Percentiles rank a stretch among this genome's conserved stretches.
Conservation (phyloP, 768 basidiomycete species). For the Dacryopinax primogenitus region DNA sequence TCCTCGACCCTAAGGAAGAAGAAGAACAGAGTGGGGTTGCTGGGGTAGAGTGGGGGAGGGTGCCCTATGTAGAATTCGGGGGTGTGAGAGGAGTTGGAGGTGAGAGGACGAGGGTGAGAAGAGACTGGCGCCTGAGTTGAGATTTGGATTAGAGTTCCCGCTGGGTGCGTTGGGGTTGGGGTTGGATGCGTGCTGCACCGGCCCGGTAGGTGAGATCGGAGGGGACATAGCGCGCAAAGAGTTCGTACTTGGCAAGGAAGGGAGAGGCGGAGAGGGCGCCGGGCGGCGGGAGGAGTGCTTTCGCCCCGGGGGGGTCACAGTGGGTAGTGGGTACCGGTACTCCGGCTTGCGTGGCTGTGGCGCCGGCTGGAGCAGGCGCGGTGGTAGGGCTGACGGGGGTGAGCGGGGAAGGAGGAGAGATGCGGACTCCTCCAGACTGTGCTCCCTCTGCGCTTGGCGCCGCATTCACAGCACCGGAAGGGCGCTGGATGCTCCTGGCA, state of each 20-base stretch:
- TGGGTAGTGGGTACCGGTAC: neutral
- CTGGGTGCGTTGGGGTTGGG: too few species aligned
- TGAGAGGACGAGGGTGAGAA: constrained; percentile 56
- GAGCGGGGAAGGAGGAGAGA: neutral
- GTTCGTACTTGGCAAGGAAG: neutral
- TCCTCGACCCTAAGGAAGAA: constrained; percentile 54
- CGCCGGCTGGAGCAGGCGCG: neutral
- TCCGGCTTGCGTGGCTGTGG: neutral
- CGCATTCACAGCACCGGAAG: neutral
- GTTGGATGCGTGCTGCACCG: neutral
- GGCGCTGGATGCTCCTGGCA: neutral
- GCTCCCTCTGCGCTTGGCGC: neutral
- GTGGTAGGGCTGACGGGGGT: neutral
- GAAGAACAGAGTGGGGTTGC: constrained; percentile 38
- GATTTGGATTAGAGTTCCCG: too few species aligned
- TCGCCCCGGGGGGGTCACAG: neutral
- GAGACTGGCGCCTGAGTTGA: too few species aligned
- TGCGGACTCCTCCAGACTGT: neutral
- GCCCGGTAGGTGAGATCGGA: neutral
- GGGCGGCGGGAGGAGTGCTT: neutral
- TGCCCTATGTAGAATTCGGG: constrained; percentile 72
- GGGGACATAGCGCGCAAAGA: neutral
- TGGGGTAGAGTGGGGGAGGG: constrained; percentile 40
- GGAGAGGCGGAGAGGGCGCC: neutral
- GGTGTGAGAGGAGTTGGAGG: constrained; percentile 57